Percentiles rank a stretch among this genome's conserved stretches.
Conservation (phyloP, 495 filamentous ascomycete species). For the Poronia punctata region DNA sequence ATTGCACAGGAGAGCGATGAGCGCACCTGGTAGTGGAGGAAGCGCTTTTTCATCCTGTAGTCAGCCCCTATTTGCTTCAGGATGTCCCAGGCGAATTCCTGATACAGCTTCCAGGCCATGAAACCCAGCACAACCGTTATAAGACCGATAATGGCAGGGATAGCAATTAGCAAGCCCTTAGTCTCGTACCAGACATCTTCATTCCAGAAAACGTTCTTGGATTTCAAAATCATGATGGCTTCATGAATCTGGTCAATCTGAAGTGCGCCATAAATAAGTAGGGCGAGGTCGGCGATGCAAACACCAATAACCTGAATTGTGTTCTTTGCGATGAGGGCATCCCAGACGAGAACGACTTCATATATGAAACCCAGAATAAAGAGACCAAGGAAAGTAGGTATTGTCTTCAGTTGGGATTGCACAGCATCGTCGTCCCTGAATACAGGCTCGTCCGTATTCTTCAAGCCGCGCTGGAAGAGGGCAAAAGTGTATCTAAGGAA, state of each 20-base stretch:
- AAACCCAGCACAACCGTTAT: constrained; percentile 64
- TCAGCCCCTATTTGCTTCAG: constrained; percentile 99
- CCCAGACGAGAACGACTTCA: constrained; percentile 79
- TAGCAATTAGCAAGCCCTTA: constrained; percentile 72
- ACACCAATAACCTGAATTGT: constrained; percentile 98
- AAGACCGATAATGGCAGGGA: constrained; percentile 75
- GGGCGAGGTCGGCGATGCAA: constrained; percentile 81
- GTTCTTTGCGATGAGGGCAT: constrained; percentile 90
- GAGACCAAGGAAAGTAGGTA: constrained; percentile 86
- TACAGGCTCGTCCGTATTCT: constrained; percentile 10
- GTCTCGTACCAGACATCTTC: constrained; percentile 57
- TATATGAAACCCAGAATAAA: constrained; percentile 97
- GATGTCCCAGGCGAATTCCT: constrained; percentile 98
- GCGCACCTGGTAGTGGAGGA: constrained; percentile 89
- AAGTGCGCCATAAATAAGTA: constrained; percentile 86
- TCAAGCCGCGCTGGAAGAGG: constrained; percentile 53
- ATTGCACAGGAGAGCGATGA: background rate
- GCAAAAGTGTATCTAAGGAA: constrained; percentile 63
- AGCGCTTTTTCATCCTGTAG: constrained; percentile 91
- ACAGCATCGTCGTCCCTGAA: constrained; percentile 20
- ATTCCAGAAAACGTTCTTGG: constrained; percentile 17
- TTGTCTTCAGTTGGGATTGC: constrained; percentile 54
- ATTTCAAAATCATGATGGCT: constrained; percentile 50
- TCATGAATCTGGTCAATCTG: constrained; percentile 82
- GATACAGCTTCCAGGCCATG: constrained; percentile 88